phyloP scores from a whole-genome alignment of 2,329 filamentous ascomycete species.

The Thielaviopsis populi region DNA sequence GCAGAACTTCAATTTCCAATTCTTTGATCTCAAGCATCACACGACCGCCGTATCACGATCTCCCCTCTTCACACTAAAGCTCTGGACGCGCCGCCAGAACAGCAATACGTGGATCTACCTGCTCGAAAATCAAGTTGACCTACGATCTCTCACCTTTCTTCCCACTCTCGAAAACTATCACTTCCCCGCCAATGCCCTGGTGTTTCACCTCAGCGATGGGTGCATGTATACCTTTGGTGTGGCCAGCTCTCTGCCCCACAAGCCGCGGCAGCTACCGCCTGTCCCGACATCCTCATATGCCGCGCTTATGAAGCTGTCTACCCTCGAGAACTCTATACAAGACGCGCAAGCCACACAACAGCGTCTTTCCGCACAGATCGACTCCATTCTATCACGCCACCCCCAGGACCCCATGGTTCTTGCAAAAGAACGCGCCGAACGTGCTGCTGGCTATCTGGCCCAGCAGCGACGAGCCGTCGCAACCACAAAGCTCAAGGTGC shows the following conservation, averaged over 20 bases:
- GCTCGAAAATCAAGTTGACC: slow-evolving; percentile 55
- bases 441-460: slow-evolving; percentile 40
- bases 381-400: slow-evolving; percentile 34
- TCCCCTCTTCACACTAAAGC: slow-evolving; percentile 48
- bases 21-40: slow-evolving; percentile 58
- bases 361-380: slow-evolving; percentile 64
- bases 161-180: slow-evolving; percentile 55
- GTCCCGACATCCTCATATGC: slow-evolving; percentile 67
- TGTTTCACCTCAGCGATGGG: slow-evolving; percentile 77
- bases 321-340: slow-evolving; percentile 78
- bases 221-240: slow-evolving; percentile 55
- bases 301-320: slow-evolving; percentile 72
- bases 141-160: slow-evolving; percentile 64
- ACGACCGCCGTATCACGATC: slow-evolving; percentile 50
- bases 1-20: slow-evolving; percentile 73
- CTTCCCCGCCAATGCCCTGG: slow-evolving; percentile 65
- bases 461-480: slow-evolving; percentile 51
- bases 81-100: slow-evolving; percentile 54
- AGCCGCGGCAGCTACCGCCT: slow-evolving; percentile 37
- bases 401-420: slow-evolving; percentile 31
- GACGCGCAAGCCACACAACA: slow-evolving; percentile 70
- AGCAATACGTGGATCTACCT: slow-evolving; percentile 43
- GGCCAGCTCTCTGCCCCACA: slow-evolving; percentile 22
- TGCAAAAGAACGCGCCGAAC: slow-evolving; percentile 34
- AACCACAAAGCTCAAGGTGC: slow-evolving; percentile 45